Evolutionary conservation across 192 early-diverging fungal genomes (phyloP).

Genomic region (Chytriomyces sp.): DNA sequence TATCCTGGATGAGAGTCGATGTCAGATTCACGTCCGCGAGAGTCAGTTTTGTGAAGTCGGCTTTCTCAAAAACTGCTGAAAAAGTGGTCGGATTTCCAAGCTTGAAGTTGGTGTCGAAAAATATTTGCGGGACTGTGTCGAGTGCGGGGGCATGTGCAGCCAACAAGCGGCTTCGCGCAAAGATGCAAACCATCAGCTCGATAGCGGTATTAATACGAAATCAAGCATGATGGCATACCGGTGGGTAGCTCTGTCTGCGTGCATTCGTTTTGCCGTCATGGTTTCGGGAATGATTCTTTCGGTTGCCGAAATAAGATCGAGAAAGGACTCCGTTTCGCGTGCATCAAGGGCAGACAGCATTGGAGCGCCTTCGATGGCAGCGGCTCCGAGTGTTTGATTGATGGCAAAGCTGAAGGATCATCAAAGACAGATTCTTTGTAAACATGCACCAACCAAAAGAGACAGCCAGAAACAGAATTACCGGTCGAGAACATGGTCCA

Average conservation of each 20-base stretch:
- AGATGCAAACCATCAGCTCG: background rate
- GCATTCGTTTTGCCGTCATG: slow-evolving; percentile 17
- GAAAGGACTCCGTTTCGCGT: slow-evolving; percentile 10
- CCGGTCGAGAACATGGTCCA: slow-evolving; percentile 77
- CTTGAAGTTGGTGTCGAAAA: slow-evolving; percentile 83
- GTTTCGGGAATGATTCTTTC: slow-evolving; percentile 26
- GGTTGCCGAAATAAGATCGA: slow-evolving; percentile 25
- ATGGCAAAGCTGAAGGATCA: slow-evolving; percentile 13
- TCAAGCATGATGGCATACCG: slow-evolving; percentile 16
- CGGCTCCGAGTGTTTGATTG: slow-evolving; percentile 32
- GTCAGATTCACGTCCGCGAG: slow-evolving; percentile 58
- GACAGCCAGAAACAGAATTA: slow-evolving; percentile 58
- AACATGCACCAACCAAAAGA: slow-evolving; percentile 57
- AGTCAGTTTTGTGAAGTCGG: slow-evolving; percentile 60
- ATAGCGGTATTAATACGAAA: background rate
- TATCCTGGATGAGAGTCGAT: slow-evolving; percentile 83
- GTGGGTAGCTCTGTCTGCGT: slow-evolving; percentile 31
- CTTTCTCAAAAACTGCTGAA: slow-evolving; percentile 77
- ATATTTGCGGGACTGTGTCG: slow-evolving; percentile 85
- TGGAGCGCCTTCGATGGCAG: slow-evolving; percentile 62
- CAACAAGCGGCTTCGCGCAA: slow-evolving; percentile 52
- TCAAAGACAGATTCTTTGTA: slow-evolving; percentile 40
- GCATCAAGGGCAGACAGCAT: slow-evolving; percentile 35
- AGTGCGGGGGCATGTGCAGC: slow-evolving; percentile 73
- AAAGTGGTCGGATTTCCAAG: slow-evolving; percentile 91